Evolutionary conservation across 2,329 filamentous ascomycete genomes (phyloP), one percentile per base, ranked within the genome.

Genomic region (Ascochyta lentis): DNA sequence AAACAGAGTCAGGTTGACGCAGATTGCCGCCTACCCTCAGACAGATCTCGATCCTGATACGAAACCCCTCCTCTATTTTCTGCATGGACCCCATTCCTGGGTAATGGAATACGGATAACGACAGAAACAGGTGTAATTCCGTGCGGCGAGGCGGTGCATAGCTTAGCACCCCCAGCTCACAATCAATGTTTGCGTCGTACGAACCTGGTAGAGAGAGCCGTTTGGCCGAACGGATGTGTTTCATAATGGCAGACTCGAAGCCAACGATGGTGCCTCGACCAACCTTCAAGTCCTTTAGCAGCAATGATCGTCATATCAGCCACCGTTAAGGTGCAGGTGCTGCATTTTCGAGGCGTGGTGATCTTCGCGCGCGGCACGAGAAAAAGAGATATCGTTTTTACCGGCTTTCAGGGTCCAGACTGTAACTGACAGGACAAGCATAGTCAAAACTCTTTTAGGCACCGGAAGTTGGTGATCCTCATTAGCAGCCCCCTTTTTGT

Each of bases 321-420:
- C 19, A 43, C 42, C 42, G 31, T 51, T 56, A 51, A 42, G 16
- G 31, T 33, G 33, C 24, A n/a, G 42, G 43, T 43, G 26, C 31
- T 43, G 43, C 38, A 34, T n/a, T 48, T 27, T 34, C 26, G 22
- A 51, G 47, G 47, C 42, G 38, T 41, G n/a, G 37, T 22, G 47
- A 47, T 51, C 42, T 43, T 51, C 38, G 47, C 47, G 42, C 42
- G 13, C 47, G 38, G 47, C 42, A 56, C 43, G 38, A 47, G 41
- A 37, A 46, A 46, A 43, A 47, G 42, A 47, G 37, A 39, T 48
- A 31, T 56, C 47, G 33, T 44, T 47, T 49, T 43, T 56, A 48
- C 48, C 53, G 24, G 42, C 33, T 39, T 43, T 51, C 53, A 56
- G 53, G 53, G 53, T 56, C 53, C 43, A 51, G 33, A 24, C 42